Evolutionary conservation across 2,329 filamentous ascomycete genomes (phyloP), one percentile per base, ranked within the genome.

Genomic region (Rhinocladiella mackenziei): DNA sequence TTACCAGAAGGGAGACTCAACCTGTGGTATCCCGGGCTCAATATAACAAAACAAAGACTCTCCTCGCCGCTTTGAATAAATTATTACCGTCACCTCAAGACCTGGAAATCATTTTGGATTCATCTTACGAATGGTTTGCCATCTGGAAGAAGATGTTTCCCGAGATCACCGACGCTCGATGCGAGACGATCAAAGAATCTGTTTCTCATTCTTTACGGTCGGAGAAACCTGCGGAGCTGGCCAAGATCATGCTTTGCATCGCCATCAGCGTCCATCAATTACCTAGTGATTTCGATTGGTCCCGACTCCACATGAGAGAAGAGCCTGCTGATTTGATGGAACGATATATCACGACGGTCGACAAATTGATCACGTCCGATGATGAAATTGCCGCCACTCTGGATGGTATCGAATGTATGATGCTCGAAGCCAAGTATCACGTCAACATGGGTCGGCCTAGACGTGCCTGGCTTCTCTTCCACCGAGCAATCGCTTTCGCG

Each of bases 371-470:
- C 11, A 58, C 72, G 9, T 63, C 65, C 9, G 70, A 75, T 40
- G 73, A 76, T 41, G 69, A 75, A 35, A 70, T 70, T 43, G 67
- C 68, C 10, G 69, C 70, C 7, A 75, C 68, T 1, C 53, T 78
- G 0, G 70, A 77, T 37, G 72, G 71, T 2, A 65, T 80, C 43
- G 75, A 80, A 56, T 73, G 70, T 37, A 64, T 75, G 30, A 61
- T 72, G 36, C 57, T 80, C 9, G 65, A 72, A 29, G 65, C 68
- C 9, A 78, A 77, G 54, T 69, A 74, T 49, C 73, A 75, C 49
- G 62, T 76, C 39, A 74, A 77, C 44, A 70, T 76, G 48, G 77
- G 77, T 2, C 70, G 73, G 30, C 75, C 77, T 8, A 70, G 74
- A 25, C 68, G 72, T 50, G 70, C 73, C 1, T 81, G 77, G 77